Evolutionary conservation across 306 rosid genomes (phyloP).

Genomic region (Citrullus mucosospermus): DNA sequence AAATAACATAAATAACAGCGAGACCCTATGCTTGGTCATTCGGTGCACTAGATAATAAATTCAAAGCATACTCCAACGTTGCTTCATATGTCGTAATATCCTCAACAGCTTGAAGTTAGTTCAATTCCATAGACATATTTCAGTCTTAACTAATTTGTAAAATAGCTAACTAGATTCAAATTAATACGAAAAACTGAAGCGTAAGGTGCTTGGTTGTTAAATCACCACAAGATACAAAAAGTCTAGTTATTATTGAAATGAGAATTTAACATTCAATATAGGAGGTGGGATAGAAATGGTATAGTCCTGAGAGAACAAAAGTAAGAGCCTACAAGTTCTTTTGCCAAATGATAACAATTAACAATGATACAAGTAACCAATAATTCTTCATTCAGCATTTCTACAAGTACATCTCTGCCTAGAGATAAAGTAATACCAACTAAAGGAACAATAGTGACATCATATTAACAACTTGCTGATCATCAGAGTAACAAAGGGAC

Average conservation of each 20-base stretch:
- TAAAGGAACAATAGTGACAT: neutral
- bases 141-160: neutral
- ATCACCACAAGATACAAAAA: neutral
- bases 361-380: neutral
- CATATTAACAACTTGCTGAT: constrained; percentile 1
- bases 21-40: too few species aligned
- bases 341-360: neutral
- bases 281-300: neutral
- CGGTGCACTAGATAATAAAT: too few species aligned
- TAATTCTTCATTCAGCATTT: neutral
- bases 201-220: neutral
- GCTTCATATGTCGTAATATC: neutral
- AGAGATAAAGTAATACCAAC: neutral
- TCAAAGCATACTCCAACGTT: neutral
- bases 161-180: neutral
- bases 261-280: neutral
- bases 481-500: neutral
- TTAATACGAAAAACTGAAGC: neutral
- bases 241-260: neutral
- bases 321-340: neutral
- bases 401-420: neutral
- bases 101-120: neutral
- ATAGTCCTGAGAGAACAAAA: neutral
- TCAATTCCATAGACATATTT: neutral
- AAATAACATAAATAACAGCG: too few species aligned